These are phyloP conservation scores for Umbelopsis ramanniana DNA, from an alignment of 192 early-diverging fungal species.

Conservation along the genomic window DNA sequence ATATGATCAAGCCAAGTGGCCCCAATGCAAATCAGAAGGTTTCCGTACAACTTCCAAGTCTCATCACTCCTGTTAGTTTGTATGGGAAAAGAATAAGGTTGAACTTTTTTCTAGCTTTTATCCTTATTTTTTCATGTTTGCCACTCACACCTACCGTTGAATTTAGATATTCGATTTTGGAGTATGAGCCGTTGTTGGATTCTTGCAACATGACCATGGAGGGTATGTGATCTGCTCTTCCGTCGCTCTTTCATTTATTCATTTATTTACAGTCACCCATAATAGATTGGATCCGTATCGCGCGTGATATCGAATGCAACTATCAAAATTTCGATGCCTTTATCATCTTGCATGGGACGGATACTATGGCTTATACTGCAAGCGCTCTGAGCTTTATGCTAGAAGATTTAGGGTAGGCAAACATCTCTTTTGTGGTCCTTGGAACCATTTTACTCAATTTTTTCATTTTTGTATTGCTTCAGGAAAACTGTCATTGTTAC, in stretches of 20 bases:
- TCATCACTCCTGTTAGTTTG: constrained; percentile 88
- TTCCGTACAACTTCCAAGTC: constrained; percentile 31
- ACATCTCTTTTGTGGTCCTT: neutral
- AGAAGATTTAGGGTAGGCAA: constrained; percentile 83
- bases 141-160: neutral
- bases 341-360: constrained; percentile 93
- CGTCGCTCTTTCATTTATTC: neutral
- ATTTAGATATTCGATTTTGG: constrained; percentile 84
- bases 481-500: constrained; percentile 96
- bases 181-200: constrained; percentile 95
- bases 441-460: too few relatives aligned
- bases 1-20: constrained; percentile 16
- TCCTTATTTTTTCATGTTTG: neutral
- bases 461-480: neutral
- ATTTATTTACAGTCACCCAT: neutral
- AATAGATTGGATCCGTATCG: constrained; percentile 93
- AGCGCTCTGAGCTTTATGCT: constrained; percentile 94
- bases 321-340: constrained; percentile 95
- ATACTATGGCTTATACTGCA: constrained; percentile 90
- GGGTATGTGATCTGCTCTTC: constrained; percentile 34
- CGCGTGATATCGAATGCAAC: constrained; percentile 93
- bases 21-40: neutral
- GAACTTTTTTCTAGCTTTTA: neutral
- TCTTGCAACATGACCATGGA: constrained; percentile 92
- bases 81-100: constrained; percentile 87